Percentiles rank a stretch among this genome's conserved stretches.
Conservation (phyloP, 495 filamentous ascomycete species). For the Talaromyces thailandensis region DNA sequence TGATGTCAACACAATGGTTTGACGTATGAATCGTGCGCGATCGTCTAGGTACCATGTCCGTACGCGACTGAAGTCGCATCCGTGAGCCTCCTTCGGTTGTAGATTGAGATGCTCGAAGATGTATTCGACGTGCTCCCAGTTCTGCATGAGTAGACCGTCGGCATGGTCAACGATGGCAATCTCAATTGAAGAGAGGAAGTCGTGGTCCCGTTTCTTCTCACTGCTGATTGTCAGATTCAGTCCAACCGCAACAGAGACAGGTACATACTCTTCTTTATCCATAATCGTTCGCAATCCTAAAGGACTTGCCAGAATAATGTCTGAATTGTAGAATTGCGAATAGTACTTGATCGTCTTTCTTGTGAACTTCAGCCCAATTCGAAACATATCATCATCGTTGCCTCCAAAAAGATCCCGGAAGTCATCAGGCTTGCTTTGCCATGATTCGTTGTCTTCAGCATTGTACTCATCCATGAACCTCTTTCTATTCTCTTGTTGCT, state of each 20-base stretch:
- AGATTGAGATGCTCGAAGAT: slow-evolving; percentile 88
- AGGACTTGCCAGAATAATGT: slow-evolving; percentile 86
- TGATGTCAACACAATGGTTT: slow-evolving; percentile 69
- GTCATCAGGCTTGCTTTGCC: slow-evolving; percentile 70
- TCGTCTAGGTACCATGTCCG: slow-evolving; percentile 87
- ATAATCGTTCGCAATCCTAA: slow-evolving; percentile 85
- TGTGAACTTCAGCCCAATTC: slow-evolving; percentile 88
- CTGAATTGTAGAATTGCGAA: slow-evolving; percentile 89
- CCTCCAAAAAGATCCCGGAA: slow-evolving; percentile 86
- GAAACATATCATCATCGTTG: slow-evolving; percentile 95
- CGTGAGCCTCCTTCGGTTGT: slow-evolving; percentile 82
- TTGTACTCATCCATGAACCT: slow-evolving; percentile 78
- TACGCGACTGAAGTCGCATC: slow-evolving; percentile 88
- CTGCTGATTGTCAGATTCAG: slow-evolving; percentile 16
- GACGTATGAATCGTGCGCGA: slow-evolving; percentile 68
- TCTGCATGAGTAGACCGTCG: slow-evolving; percentile 92
- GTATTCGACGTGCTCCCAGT: slow-evolving; percentile 92
- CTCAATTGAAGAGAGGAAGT: slow-evolving; percentile 91
- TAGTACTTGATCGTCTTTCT: slow-evolving; percentile 93
- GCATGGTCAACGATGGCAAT: slow-evolving; percentile 84
- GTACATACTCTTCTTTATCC: slow-evolving; percentile 51
- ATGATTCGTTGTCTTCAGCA: slow-evolving; percentile 50
- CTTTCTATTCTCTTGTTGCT: slow-evolving; percentile 92
- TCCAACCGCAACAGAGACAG: neutral
- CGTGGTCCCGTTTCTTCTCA: slow-evolving; percentile 72